These are phyloP conservation scores for Penicillium crustosum DNA, from an alignment of 2,329 filamentous ascomycete genomes.

Conservation along the genomic window DNA sequence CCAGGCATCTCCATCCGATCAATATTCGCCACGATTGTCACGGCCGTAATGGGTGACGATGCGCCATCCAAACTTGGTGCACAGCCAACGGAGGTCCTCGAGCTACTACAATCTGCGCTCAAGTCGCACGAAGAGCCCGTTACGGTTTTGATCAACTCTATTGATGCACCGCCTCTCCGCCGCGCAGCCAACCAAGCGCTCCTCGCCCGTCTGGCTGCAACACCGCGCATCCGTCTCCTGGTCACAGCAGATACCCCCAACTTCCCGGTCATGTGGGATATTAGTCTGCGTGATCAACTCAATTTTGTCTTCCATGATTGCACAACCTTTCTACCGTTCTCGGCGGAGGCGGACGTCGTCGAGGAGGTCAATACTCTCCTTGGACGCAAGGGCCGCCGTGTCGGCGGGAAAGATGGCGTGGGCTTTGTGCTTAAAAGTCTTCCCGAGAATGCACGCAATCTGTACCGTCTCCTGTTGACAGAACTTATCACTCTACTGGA, in stretches of 20 bases:
- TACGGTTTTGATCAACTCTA: slow-evolving; percentile 77
- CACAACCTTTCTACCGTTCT: slow-evolving; percentile 79
- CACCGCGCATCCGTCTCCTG: slow-evolving; percentile 69
- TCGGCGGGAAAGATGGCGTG: slow-evolving; percentile 88
- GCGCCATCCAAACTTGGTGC: slow-evolving; percentile 56
- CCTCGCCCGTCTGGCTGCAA: slow-evolving; percentile 73
- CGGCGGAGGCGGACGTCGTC: slow-evolving; percentile 75
- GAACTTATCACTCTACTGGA: slow-evolving; percentile 74
- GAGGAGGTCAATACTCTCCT: slow-evolving; percentile 88
- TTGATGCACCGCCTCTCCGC: slow-evolving; percentile 77
- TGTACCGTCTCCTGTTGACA: slow-evolving; percentile 81
- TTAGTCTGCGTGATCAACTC: slow-evolving; percentile 75
- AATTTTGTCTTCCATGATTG: slow-evolving; percentile 91
- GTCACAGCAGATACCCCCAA: slow-evolving; percentile 85
- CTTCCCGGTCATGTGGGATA: slow-evolving; percentile 87
- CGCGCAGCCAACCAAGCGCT: slow-evolving; percentile 67
- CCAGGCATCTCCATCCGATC: slow-evolving; percentile 47
- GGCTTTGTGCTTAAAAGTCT: slow-evolving; percentile 86
- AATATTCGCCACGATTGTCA: slow-evolving; percentile 60
- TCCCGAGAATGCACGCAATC: slow-evolving; percentile 83
- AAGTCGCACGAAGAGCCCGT: slow-evolving; percentile 51
- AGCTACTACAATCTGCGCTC: slow-evolving; percentile 64
- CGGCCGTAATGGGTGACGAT: slow-evolving; percentile 54
- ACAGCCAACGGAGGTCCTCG: slow-evolving; percentile 67
- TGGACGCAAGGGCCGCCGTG: slow-evolving; percentile 72